Conservation (phyloP, 257 asterid genomes). For the Rauvolfia tetraphylla region DNA sequence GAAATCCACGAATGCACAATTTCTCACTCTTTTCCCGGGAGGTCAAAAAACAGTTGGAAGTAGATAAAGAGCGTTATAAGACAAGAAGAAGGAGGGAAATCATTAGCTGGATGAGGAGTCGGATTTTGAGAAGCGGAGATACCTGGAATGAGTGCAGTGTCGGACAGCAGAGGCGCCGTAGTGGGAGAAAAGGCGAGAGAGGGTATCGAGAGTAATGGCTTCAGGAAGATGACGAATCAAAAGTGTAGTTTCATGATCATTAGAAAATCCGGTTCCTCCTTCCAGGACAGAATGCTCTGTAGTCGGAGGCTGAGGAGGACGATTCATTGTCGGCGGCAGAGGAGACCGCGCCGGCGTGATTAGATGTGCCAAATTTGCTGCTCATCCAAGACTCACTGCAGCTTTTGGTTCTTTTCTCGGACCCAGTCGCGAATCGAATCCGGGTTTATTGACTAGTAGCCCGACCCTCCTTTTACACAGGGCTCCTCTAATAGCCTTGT, state of each 20-base stretch:
- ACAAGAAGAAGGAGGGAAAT: background rate
- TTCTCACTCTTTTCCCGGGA: constrained; percentile 45
- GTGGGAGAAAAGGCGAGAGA: constrained; percentile 69
- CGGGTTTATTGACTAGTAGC: no score
- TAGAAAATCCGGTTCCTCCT: background rate
- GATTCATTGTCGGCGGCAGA: background rate
- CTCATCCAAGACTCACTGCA: no score
- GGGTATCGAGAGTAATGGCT: constrained; percentile 63
- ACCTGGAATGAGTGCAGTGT: constrained; percentile 65
- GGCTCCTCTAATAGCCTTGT: no score
- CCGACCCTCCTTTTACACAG: no score
- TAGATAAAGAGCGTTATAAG: background rate
- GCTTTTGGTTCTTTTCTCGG: background rate
- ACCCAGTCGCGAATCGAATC: no score
- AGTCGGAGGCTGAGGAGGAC: background rate
- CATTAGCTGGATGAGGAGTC: background rate
- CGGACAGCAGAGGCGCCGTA: constrained; percentile 83
- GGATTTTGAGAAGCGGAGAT: background rate
- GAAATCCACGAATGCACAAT: constrained; percentile 83
- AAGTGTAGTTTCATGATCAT: constrained; percentile 36
- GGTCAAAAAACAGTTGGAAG: background rate
- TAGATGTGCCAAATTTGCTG: no score
- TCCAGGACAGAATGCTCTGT: background rate
- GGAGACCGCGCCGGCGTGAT: background rate
- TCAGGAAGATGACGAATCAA: constrained; percentile 92